Evolutionary conservation across 345 rosid genomes (phyloP).

Genomic region (Syzygium jambos): DNA sequence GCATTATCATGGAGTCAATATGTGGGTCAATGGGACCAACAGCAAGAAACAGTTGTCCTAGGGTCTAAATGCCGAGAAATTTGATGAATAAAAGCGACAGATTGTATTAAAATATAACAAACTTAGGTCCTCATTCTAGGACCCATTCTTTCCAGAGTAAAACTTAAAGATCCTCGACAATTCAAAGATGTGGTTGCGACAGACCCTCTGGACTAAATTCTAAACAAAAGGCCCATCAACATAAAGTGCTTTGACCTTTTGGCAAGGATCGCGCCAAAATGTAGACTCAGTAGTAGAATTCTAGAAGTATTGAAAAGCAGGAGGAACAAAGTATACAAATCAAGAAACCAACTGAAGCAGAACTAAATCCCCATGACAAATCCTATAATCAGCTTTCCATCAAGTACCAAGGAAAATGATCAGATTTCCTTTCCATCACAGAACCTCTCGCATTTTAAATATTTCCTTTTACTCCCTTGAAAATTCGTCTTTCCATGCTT

Average conservation of each 20-base stretch:
- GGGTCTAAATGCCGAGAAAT: background rate
- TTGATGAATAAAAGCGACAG: background rate
- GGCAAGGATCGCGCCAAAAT: background rate
- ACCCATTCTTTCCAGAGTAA: background rate
- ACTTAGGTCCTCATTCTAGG: background rate
- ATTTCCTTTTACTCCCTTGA: background rate
- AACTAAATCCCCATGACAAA: background rate
- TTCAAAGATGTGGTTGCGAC: background rate
- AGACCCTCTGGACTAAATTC: background rate
- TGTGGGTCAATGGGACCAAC: background rate
- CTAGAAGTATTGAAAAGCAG: background rate
- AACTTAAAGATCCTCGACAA: background rate
- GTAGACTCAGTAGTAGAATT: background rate
- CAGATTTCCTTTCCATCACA: background rate
- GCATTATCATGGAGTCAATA: background rate
- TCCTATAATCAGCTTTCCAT: background rate
- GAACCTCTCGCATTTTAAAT: background rate
- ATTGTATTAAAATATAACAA: background rate
- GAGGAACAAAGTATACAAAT: background rate
- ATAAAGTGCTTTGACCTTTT: background rate
- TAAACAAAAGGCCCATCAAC: background rate
- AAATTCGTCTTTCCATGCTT: background rate
- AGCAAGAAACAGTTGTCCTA: background rate
- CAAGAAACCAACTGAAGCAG: background rate
- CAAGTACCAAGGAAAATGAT: background rate